Evolutionary conservation across 176 grass and related monocot species (phyloP), one percentile per base, ranked within the genome.

Genomic region (Rhipidocladum racemiflorum): DNA sequence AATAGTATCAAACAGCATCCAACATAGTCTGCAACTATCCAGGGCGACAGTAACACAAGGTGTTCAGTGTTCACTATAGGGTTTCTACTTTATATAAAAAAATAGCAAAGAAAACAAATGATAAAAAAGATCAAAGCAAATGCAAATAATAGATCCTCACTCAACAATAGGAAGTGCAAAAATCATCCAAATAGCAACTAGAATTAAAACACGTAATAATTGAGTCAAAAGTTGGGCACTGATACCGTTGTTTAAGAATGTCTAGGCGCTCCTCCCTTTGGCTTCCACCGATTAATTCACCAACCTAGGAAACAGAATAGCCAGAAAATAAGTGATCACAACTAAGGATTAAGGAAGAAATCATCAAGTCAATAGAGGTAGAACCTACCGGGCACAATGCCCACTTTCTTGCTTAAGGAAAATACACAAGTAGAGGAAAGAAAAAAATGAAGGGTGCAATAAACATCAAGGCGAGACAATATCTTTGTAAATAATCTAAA

Each of bases 211-310:
- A 70, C 24, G 23, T 40, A 60, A 34, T 23, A 29, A 3, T 21
- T 18, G 4, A 43, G 49, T 81, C 14, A 78, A 60, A 70, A 56
- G 62, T 29, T 67, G n/a, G 48, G 32, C 16, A 63, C 44, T 23
- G 6, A 15, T 88, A 97, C 92, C 95, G 91, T 59, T 93, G 72
- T 69, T 86, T 87, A 53, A 97, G 88, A 77, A 91, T 72, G 30
- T 95, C 92, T 54, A 97, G 65, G 50, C 95, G 84, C 57, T 97
- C 95, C 76, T 97, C 95, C 68, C 95, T 97, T 91, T 97, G 94
- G 86, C 94, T 97, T 94, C 94, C 94, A 76, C 94, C 91, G 74
- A 97, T 87, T 72, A 97, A 72, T 66, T 97, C 92, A n/a, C 95
- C 95, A 87, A 97, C 92, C 95, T 97, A 84, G 18, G 20, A 51